Conservation (phyloP, 2,329 filamentous ascomycete species). For the Cytospora piceicola region DNA sequence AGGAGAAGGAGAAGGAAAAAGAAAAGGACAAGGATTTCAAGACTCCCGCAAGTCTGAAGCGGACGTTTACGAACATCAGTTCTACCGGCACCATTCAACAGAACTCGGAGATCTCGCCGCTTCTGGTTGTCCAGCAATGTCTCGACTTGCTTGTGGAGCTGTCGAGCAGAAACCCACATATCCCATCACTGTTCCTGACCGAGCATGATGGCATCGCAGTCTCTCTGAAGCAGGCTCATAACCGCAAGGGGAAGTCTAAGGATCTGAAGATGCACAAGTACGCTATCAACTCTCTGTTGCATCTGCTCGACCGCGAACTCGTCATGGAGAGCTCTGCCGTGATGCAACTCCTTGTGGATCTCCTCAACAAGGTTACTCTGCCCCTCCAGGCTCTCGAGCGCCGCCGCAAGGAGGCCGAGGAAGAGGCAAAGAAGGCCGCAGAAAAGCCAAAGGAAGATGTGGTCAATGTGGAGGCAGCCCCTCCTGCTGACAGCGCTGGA, state of each 20-base stretch:
- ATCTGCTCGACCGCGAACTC: constrained; percentile 86
- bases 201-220: constrained; percentile 81
- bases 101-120: constrained; percentile 86
- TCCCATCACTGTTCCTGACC: constrained; percentile 89
- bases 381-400: constrained; percentile 82
- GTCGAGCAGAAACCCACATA: constrained; percentile 81
- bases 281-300: constrained; percentile 87
- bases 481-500: constrained; percentile 28
- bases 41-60: constrained; percentile 80
- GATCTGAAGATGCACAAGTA: constrained; percentile 84
- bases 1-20: constrained; percentile 70
- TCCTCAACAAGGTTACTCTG: constrained; percentile 86
- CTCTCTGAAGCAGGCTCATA: constrained; percentile 74
- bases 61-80: constrained; percentile 66
- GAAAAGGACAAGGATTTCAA: constrained; percentile 64
- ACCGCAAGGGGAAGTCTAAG: constrained; percentile 86
- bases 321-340: constrained; percentile 97
- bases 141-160: constrained; percentile 83
- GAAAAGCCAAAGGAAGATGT: constrained; percentile 41
- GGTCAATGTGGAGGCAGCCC: constrained; percentile 30
- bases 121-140: constrained; percentile 95
- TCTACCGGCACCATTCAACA: constrained; percentile 53
- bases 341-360: constrained; percentile 88
- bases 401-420: constrained; percentile 74
- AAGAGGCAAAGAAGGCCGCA: constrained; percentile 53